A percentile compares a stretch with the other conserved stretches of the same genome.
Evolutionary conservation across 75 land plant genomes (phyloP).

Genomic region (Isoetes taiwanensis): DNA sequence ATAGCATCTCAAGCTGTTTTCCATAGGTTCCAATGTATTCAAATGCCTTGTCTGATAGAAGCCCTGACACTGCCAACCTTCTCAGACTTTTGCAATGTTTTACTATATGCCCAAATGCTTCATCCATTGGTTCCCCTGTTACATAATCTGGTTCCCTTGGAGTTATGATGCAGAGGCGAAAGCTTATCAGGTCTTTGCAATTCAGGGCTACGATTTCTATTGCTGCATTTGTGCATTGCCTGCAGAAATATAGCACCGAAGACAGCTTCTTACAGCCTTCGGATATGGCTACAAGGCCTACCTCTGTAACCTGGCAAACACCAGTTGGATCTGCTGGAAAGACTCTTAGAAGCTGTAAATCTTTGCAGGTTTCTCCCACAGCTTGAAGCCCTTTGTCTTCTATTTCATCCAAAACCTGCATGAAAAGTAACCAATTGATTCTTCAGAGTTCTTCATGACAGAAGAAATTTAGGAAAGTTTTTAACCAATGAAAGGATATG

Average conservation of each 20-base stretch:
- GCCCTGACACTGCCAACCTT: neutral
- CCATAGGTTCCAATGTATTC: slow-evolving; percentile 61
- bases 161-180: slow-evolving; percentile 2
- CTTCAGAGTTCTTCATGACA: too few relatives aligned
- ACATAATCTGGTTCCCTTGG: neutral
- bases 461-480: too few relatives aligned
- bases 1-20: neutral
- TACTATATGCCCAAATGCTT: neutral
- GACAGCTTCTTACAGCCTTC: neutral
- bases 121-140: slow-evolving; percentile 3
- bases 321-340: neutral
- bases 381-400: slow-evolving; percentile 1
- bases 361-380: slow-evolving; percentile 1
- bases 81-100: neutral
- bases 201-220: neutral
- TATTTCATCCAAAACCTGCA: neutral
- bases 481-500: too few relatives aligned
- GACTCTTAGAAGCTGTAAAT: neutral
- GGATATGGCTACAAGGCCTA: neutral
- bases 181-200: neutral
- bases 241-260: slow-evolving; percentile 6
- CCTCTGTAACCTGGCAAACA: neutral
- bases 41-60: slow-evolving; percentile 79
- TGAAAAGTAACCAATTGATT: too few relatives aligned
- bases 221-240: neutral